Percentiles rank a stretch among this genome's conserved stretches.
These are phyloP conservation scores for Oryza meridionalis DNA, from an alignment of 176 grass and related monocot genomes.

Conservation along the genomic window DNA sequence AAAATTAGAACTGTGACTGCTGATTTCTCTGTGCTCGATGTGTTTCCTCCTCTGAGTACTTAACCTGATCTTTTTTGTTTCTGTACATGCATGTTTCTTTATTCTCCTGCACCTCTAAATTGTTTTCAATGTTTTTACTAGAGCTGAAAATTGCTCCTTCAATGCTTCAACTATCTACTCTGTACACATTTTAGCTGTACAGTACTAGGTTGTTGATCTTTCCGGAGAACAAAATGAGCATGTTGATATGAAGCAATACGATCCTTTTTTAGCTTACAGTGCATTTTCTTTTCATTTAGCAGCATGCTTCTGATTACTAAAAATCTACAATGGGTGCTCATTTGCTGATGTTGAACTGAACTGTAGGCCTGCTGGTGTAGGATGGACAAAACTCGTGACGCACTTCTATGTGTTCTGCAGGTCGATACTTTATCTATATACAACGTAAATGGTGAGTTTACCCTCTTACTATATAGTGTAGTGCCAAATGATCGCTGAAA, in stretches of 20 bases:
- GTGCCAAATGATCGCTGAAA: conserved; percentile 3
- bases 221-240: not conserved
- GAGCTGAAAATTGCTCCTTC: not conserved
- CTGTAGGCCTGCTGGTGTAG: conserved; percentile 89
- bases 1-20: not conserved
- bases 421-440: conserved; percentile 86
- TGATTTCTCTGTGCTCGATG: not conserved
- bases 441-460: conserved; percentile 63
- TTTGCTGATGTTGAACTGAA: conserved; percentile 37
- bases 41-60: not conserved
- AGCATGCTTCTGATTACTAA: conserved; percentile 29
- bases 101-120: conserved; percentile 15
- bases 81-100: not conserved
- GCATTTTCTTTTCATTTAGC: conserved; percentile 1
- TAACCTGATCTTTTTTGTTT: conserved; percentile 16
- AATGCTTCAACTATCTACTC: conserved; percentile 10
- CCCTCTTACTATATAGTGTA: conserved; percentile 16
- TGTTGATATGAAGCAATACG: not conserved
- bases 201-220: conserved; percentile 8
- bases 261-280: not conserved
- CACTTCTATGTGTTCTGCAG: conserved; percentile 90
- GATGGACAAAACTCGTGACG: conserved; percentile 74
- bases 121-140: not conserved
- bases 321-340: conserved; percentile 25
- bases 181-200: not conserved